Conservation (phyloP, 345 rosid species). For the Corchorus olitorius region DNA sequence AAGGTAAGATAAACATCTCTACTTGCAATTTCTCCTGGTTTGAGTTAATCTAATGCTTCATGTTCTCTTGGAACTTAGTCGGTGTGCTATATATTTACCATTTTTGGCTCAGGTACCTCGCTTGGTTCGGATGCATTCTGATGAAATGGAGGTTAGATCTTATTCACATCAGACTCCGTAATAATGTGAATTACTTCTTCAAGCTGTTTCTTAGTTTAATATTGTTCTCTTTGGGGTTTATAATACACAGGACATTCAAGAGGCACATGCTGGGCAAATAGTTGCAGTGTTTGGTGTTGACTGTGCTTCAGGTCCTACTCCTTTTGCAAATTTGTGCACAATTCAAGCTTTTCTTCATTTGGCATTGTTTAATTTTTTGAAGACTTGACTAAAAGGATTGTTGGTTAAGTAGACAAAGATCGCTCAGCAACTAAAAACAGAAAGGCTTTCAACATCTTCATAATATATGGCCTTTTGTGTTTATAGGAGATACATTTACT, state of each 20-base stretch:
- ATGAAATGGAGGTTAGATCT: conserved; percentile 90
- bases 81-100: conserved; percentile 15
- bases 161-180: background rate
- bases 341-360: background rate
- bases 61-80: background rate
- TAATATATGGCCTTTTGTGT: background rate
- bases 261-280: conserved; percentile 97
- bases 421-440: background rate
- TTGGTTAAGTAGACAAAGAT: background rate
- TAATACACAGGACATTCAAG: conserved; percentile 83
- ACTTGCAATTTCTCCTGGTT: too few species aligned
- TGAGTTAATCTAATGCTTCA: background rate
- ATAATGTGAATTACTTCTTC: background rate
- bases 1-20: conserved; percentile 55
- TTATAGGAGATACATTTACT: conserved; percentile 90
- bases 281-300: conserved; percentile 99
- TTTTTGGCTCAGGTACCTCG: conserved; percentile 77
- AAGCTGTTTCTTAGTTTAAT: background rate
- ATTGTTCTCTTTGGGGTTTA: background rate
- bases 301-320: conserved; percentile 86
- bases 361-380: background rate
- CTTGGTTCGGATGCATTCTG: conserved; percentile 92
- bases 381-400: background rate
- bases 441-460: background rate
- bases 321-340: background rate